Conservation (phyloP, 73 alveolate genomes). For the Paramecium pentaurelia region DNA sequence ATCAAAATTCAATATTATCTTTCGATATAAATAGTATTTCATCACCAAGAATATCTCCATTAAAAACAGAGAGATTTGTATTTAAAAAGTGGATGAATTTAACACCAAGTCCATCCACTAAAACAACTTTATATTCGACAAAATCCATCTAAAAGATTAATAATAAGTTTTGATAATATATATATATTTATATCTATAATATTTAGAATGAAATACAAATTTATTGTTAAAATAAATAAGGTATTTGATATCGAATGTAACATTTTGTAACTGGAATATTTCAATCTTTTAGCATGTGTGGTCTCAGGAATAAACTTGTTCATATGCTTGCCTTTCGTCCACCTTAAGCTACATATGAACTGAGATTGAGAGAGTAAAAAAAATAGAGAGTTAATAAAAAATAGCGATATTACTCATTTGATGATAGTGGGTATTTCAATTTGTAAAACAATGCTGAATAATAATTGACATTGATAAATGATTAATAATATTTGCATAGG, state of each 20-base stretch:
- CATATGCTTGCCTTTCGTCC: neutral
- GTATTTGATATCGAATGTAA: neutral
- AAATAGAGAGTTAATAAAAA: neutral
- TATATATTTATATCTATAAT: neutral
- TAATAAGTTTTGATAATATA: neutral
- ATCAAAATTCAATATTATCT: neutral
- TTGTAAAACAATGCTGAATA: neutral
- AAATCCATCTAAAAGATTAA: neutral
- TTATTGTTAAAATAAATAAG: neutral
- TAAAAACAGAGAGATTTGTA: neutral
- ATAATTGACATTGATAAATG: neutral
- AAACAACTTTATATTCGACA: neutral
- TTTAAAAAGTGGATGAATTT: neutral
- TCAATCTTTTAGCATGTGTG: constrained; percentile 9
- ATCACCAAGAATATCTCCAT: neutral
- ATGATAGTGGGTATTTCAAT: neutral
- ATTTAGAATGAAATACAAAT: neutral
- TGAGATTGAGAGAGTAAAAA: neutral
- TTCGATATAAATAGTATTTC: neutral
- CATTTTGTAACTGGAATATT: neutral
- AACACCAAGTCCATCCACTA: neutral
- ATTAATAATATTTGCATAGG: neutral
- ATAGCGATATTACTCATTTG: neutral
- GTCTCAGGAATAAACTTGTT: neutral
- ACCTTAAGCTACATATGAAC: neutral